Conservation (phyloP, 176 grass and related monocot genomes). For the Lolium rigidum region DNA sequence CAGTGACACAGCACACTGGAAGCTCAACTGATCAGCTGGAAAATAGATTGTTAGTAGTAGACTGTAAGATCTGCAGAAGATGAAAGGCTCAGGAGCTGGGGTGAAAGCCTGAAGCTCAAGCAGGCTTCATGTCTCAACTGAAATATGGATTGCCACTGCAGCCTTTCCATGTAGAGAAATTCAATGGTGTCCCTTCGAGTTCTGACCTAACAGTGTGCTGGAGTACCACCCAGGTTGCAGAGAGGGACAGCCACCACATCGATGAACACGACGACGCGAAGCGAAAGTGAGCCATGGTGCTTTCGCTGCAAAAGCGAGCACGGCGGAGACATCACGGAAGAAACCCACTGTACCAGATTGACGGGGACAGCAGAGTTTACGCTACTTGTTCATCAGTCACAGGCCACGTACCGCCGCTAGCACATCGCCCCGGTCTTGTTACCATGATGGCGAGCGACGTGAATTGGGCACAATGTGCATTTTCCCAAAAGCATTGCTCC, state of each 20-base stretch:
- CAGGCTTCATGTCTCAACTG: neutral
- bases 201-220: neutral
- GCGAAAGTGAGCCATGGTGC: neutral
- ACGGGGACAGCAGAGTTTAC: conserved; percentile 6
- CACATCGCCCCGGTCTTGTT: neutral
- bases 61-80: neutral
- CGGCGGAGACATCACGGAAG: neutral
- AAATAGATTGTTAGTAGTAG: neutral
- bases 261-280: conserved; percentile 11
- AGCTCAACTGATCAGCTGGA: neutral
- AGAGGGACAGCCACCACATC: neutral
- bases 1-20: neutral
- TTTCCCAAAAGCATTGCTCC: neutral
- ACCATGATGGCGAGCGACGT: neutral
- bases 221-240: neutral
- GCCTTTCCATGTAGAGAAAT: neutral
- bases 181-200: neutral
- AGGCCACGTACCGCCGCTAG: neutral
- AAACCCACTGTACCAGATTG: conserved; percentile 14
- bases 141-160: neutral
- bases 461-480: neutral
- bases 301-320: conserved; percentile 6
- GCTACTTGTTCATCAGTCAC: neutral
- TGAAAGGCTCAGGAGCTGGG: neutral
- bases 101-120: conserved; percentile 8